Percentiles rank a stretch among this genome's conserved stretches.
phyloP scores from a whole-genome alignment of 495 filamentous ascomycete genomes.

The Talaromyces nanjingensis region DNA sequence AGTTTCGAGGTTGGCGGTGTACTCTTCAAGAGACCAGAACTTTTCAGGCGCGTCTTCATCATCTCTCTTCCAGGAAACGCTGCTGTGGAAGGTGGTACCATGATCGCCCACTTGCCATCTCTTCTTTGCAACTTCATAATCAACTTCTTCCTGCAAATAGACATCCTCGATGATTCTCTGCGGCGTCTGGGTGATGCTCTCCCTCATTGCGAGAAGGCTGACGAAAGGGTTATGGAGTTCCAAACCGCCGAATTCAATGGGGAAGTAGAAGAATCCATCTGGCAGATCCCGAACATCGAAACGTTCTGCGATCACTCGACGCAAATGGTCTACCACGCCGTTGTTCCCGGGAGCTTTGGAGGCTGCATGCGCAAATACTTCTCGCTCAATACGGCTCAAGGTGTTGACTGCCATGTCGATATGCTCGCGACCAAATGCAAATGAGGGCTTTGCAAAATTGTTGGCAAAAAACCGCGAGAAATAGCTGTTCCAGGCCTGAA shows the following conservation, averaged over 20 bases:
- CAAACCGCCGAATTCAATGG: conserved; percentile 51
- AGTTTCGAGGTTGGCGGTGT: conserved; percentile 42
- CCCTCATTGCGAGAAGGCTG: conserved; percentile 43
- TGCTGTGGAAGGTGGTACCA: neutral
- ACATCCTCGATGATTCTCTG: conserved; percentile 29
- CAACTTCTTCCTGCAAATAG: conserved; percentile 24
- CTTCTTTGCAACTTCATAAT: conserved; percentile 40
- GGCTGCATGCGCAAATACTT: conserved; percentile 38
- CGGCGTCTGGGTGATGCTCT: conserved; percentile 43
- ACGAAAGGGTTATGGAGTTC: conserved; percentile 53
- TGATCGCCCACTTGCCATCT: conserved; percentile 30
- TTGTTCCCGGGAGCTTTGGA: conserved; percentile 14
- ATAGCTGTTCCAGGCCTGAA: conserved; percentile 61
- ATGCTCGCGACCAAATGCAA: conserved; percentile 57
- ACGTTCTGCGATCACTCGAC: conserved; percentile 41
- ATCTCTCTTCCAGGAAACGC: neutral
- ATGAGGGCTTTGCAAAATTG: conserved; percentile 59
- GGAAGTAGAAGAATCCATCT: conserved; percentile 63
- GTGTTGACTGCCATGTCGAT: conserved; percentile 57
- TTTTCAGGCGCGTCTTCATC: conserved; percentile 11
- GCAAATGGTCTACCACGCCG: conserved; percentile 54
- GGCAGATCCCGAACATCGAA: conserved; percentile 53
- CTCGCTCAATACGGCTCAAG: conserved; percentile 51
- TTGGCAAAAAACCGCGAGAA: conserved; percentile 56
- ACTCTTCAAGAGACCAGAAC: conserved; percentile 52